Evolutionary conservation across 73 alveolate genomes (phyloP).

Genomic region (Tetrahymena thermophila): DNA sequence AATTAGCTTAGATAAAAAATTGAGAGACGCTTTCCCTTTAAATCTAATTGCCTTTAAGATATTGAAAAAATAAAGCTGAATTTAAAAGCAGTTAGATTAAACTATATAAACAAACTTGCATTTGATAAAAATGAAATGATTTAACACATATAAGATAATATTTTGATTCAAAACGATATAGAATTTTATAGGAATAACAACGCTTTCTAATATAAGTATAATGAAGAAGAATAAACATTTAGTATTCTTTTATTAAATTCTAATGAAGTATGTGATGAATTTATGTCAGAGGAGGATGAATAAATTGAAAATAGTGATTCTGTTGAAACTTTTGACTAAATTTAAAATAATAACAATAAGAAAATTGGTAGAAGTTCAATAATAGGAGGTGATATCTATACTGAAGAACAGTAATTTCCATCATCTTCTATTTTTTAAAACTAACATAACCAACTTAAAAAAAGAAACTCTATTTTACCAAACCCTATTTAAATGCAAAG

Average conservation of each 20-base stretch:
- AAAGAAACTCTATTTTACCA: background rate
- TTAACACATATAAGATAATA: background rate
- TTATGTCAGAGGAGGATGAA: background rate
- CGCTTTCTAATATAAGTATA: background rate
- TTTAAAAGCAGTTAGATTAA: background rate
- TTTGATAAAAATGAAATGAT: background rate
- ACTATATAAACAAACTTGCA: background rate
- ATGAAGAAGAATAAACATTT: background rate
- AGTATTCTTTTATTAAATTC: background rate
- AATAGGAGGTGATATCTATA: background rate
- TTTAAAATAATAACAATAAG: background rate
- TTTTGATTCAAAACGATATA: background rate
- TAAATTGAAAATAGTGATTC: background rate
- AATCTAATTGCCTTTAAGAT: background rate
- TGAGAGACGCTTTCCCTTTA: background rate
- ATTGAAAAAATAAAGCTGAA: background rate
- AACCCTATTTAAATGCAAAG: background rate
- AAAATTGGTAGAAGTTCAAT: background rate
- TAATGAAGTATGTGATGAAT: background rate
- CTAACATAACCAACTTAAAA: too few species aligned
- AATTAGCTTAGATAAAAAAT: background rate
- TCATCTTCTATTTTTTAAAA: background rate
- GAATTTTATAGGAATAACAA: background rate
- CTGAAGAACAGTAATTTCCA: background rate
- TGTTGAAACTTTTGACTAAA: background rate